These are phyloP conservation scores for Suhomyces canberraensis DNA, from an alignment of 805 yeast genomes.

Conservation along the genomic window DNA sequence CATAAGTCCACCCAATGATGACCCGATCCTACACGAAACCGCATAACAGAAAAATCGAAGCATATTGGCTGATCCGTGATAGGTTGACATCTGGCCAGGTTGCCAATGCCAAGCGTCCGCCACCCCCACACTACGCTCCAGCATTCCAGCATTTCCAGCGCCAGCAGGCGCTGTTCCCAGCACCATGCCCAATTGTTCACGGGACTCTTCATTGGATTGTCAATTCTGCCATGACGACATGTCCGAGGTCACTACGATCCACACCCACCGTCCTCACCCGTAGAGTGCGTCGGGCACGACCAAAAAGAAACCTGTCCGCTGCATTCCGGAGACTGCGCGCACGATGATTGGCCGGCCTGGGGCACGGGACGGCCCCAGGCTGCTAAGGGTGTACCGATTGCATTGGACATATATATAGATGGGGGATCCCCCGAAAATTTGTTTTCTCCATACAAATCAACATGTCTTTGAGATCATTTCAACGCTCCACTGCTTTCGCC, in stretches of 20 bases:
- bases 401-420: conserved; percentile 9
- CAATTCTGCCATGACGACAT: too few relatives aligned
- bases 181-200: too few relatives aligned
- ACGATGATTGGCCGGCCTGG: conserved; percentile 7
- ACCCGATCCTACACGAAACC: too few relatives aligned
- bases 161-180: too few relatives aligned
- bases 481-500: conserved; percentile 31
- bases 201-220: too few relatives aligned
- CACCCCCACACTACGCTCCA: too few relatives aligned
- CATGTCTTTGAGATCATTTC: conserved; percentile 29
- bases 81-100: too few relatives aligned
- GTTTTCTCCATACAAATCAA: conserved; percentile 5
- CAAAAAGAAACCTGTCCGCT: conserved; percentile 4
- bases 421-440: conserved; percentile 1
- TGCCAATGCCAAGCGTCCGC: too few relatives aligned
- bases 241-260: conserved; percentile 1
- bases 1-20: too few relatives aligned
- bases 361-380: conserved; percentile 7
- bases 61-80: too few relatives aligned
- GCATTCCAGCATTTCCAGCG: too few relatives aligned
- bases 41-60: too few relatives aligned
- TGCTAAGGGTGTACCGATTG: neutral
- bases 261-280: neutral
- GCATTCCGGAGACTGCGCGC: conserved; percentile 4
- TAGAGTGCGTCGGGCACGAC: conserved; percentile 1